A percentile compares a stretch with the other conserved stretches of the same genome.
These are phyloP conservation scores for Fusarium sp. DNA, from an alignment of 2,329 filamentous ascomycete species.

Conservation along the genomic window DNA sequence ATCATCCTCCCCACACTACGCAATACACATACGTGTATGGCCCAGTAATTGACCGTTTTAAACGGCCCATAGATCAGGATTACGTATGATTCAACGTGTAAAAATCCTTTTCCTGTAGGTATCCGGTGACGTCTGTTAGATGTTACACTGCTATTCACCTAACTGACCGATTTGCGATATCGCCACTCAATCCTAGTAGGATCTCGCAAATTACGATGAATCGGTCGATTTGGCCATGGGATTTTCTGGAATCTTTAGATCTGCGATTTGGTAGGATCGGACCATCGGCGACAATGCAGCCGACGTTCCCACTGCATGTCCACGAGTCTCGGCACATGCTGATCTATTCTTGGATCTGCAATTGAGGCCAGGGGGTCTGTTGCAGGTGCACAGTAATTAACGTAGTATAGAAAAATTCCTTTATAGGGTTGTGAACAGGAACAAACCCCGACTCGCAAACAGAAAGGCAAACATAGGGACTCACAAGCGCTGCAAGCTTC, in stretches of 20 bases:
- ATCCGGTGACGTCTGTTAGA: background rate
- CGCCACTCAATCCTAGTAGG: background rate
- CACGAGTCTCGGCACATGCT: background rate
- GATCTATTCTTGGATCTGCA: background rate
- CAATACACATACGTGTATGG: background rate
- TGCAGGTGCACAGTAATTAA: background rate
- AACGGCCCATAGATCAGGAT: background rate
- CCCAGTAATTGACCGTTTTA: background rate
- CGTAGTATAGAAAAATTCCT: background rate
- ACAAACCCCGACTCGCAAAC: background rate
- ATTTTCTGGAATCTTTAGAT: background rate
- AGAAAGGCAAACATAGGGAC: background rate
- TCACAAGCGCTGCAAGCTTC: background rate
- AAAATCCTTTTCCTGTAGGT: background rate
- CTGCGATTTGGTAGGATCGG: background rate
- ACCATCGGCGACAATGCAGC: background rate
- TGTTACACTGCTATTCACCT: background rate
- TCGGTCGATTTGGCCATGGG: background rate
- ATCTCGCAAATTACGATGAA: background rate
- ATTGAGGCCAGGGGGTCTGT: background rate
- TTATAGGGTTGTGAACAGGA: background rate
- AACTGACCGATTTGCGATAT: background rate
- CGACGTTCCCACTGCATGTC: background rate
- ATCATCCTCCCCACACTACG: background rate
- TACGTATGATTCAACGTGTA: background rate